phyloP scores from a whole-genome alignment of 331 rosid species.

The Quercus lobata region DNA sequence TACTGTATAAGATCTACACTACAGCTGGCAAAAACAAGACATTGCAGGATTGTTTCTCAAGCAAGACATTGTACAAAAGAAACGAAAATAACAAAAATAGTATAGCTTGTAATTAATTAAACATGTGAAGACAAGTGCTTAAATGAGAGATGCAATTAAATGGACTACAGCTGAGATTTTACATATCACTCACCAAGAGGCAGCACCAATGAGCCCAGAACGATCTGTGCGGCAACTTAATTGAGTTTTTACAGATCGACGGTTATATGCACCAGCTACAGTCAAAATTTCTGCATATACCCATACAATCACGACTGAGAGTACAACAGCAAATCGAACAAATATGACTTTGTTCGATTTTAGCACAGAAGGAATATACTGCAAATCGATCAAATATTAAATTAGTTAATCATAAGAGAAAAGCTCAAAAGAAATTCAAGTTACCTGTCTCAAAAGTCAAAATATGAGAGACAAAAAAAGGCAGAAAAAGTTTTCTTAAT shows the following conservation, averaged over 20 bases:
- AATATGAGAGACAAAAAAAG: neutral
- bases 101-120: neutral
- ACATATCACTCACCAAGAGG: slow-evolving; percentile 66
- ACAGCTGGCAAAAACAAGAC: neutral
- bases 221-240: slow-evolving; percentile 87
- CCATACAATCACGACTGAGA: slow-evolving; percentile 70
- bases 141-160: neutral
- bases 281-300: slow-evolving; percentile 81
- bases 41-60: too few relatives aligned
- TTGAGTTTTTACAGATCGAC: slow-evolving; percentile 65
- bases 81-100: too few relatives aligned
- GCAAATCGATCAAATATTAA: slow-evolving; percentile 23
- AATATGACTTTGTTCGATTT: slow-evolving; percentile 35
- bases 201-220: slow-evolving; percentile 78
- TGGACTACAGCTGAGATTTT: neutral
- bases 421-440: slow-evolving; percentile 1
- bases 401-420: slow-evolving; percentile 24
- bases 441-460: neutral
- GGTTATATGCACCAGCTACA: slow-evolving; percentile 78
- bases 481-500: neutral
- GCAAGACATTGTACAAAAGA: too few relatives aligned
- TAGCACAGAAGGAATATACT: slow-evolving; percentile 61
- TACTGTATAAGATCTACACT: neutral
- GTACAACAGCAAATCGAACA: slow-evolving; percentile 59
- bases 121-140: neutral